Evolutionary conservation across 2,329 filamentous ascomycete species (phyloP).

Genomic region (Clarireedia paspali): DNA sequence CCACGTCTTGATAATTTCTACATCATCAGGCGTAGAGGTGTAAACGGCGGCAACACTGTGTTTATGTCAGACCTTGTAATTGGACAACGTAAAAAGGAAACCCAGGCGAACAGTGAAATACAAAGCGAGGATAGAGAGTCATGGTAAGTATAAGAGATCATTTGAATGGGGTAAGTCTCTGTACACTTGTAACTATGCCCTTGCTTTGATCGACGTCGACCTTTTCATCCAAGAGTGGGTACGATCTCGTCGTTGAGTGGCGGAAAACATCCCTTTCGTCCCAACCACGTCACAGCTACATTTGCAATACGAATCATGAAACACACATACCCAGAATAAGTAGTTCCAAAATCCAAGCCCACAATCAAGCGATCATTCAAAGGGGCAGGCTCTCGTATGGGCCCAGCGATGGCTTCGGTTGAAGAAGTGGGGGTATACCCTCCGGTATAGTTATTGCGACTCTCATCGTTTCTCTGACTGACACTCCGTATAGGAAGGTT

Average conservation of each 20-base stretch:
- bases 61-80: background rate
- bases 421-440: slow-evolving; percentile 46
- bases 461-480: slow-evolving; percentile 27
- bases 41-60: slow-evolving; percentile 63
- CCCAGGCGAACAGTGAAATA: background rate
- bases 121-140: too few relatives aligned
- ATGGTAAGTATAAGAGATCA: too few relatives aligned
- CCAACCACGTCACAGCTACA: too few relatives aligned
- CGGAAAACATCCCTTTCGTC: too few relatives aligned
- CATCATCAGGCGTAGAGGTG: slow-evolving; percentile 67
- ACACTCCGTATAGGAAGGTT: slow-evolving; percentile 26
- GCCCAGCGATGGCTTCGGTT: slow-evolving; percentile 55
- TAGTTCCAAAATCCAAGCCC: slow-evolving; percentile 79
- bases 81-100: background rate
- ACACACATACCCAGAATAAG: slow-evolving; percentile 57
- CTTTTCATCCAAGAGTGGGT: too few relatives aligned
- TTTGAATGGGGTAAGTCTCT: too few relatives aligned
- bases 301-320: background rate
- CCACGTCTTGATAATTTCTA: slow-evolving; percentile 81
- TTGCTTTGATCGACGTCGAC: too few relatives aligned
- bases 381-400: slow-evolving; percentile 45
- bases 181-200: too few relatives aligned
- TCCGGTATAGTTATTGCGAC: slow-evolving; percentile 23
- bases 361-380: slow-evolving; percentile 62
- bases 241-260: too few relatives aligned